phyloP scores from a whole-genome alignment of 2,329 filamentous ascomycete genomes.

The Colletotrichum liriopes region DNA sequence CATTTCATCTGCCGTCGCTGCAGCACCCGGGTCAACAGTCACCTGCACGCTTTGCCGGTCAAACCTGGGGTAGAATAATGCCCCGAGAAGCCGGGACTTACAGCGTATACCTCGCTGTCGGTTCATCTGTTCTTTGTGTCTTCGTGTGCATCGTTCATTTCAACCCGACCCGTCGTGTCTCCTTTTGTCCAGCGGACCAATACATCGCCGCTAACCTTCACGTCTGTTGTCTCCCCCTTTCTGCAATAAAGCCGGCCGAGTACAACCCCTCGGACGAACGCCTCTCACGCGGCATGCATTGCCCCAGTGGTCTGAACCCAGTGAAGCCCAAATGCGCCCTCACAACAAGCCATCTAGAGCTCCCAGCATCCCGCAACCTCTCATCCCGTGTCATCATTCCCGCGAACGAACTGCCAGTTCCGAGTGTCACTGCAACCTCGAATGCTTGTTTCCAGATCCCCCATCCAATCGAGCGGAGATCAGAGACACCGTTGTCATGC shows the following conservation, averaged over 20 bases:
- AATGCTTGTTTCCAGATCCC: conserved; percentile 20
- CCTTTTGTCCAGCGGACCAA: conserved; percentile 23
- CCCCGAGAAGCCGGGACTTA: conserved; percentile 19
- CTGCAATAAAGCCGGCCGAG: background rate
- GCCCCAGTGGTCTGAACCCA: background rate
- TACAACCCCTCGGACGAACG: background rate
- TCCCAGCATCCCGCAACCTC: background rate
- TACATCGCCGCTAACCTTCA: background rate
- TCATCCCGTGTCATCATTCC: conserved; percentile 6
- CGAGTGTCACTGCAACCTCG: conserved; percentile 19
- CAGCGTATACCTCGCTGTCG: background rate
- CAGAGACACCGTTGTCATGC: background rate
- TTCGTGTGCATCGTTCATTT: background rate
- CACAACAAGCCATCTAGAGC: background rate
- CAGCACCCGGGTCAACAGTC: conserved; percentile 24
- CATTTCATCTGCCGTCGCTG: conserved; percentile 33
- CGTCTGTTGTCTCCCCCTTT: background rate
- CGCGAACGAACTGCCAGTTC: conserved; percentile 2
- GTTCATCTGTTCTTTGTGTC: conserved; percentile 3
- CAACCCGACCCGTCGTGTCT: background rate
- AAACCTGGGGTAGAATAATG: conserved; percentile 35
- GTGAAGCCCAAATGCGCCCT: background rate
- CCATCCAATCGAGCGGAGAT: background rate
- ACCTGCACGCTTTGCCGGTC: conserved; percentile 32
- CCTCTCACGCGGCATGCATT: background rate